phyloP scores from a whole-genome alignment of 2,329 filamentous ascomycete species.

The Ceratocystis cacaofunesta region DNA sequence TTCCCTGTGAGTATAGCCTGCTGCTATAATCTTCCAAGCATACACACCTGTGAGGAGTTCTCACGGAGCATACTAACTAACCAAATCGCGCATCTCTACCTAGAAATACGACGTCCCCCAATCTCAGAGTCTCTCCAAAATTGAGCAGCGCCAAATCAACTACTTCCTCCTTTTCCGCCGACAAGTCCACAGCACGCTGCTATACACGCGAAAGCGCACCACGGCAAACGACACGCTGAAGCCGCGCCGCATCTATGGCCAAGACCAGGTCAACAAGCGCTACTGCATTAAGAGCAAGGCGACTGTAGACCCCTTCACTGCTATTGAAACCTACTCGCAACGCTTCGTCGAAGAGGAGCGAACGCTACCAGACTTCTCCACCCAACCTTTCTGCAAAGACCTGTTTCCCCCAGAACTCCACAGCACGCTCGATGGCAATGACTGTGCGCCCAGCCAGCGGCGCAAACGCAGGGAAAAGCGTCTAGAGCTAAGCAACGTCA shows the following conservation, averaged over 20 bases:
- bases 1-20: slow-evolving; percentile 34
- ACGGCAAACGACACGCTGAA: slow-evolving; percentile 28
- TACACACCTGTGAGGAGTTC: not conserved
- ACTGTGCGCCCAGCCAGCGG: slow-evolving; percentile 20
- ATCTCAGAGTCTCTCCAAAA: slow-evolving; percentile 29
- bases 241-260: slow-evolving; percentile 35
- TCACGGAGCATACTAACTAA: not conserved
- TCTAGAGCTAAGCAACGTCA: slow-evolving; percentile 34
- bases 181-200: slow-evolving; percentile 38
- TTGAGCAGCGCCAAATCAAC: slow-evolving; percentile 34
- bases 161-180: slow-evolving; percentile 41
- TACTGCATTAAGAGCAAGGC: slow-evolving; percentile 41
- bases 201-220: slow-evolving; percentile 42
- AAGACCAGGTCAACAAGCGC: slow-evolving; percentile 42
- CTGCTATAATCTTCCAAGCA: not conserved
- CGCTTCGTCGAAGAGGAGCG: slow-evolving; percentile 38
- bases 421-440: slow-evolving; percentile 37
- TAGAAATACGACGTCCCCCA: slow-evolving; percentile 37
- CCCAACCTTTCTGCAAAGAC: slow-evolving; percentile 35
- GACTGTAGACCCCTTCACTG: slow-evolving; percentile 42
- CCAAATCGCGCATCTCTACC: not conserved
- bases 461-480: slow-evolving; percentile 28
- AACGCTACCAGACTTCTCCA: slow-evolving; percentile 38
- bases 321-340: slow-evolving; percentile 43
- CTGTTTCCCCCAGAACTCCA: slow-evolving; percentile 44